Base-by-base conservation (phyloP, 2,329 filamentous ascomycete species). In the Trichoderma cornu-damae region DNA sequence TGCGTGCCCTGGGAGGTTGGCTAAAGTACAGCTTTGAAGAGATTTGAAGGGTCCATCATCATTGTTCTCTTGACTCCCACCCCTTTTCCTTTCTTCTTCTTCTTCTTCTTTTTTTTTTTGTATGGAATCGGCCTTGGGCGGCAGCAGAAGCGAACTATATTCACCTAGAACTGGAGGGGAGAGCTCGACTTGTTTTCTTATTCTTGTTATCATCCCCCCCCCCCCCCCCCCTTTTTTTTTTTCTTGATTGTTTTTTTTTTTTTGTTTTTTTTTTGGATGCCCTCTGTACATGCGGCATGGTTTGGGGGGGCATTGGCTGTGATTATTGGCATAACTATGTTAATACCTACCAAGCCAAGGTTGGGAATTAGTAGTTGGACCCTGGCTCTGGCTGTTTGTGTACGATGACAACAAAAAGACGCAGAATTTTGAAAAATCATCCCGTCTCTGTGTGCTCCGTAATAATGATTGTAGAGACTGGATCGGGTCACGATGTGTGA, bases 1-100 rank as follows among this genome's bases (percentile, higher is more conserved):
- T 96, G 75, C 84, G 88, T 66, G 91, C 92, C 14, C 84, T 96
- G 38, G 82, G 81, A 18, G 79, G 80, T 16, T 85, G 82, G 82
- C 71, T 85, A 66, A 83, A 84, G 76, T 85, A 84, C 66, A 84
- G 80, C 71, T 84, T 85, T 64, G 81, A 84, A 63, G 65, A 70
- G 61, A 63, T 62, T 60, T 66, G n/a, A 65, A 42, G 60, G 16
- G 9, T n/a, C 34, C 18, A 48, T 22, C 22, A 18, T 24, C n/a
- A n/a, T n/a, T 30, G 22, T 20, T 26, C 26, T 22, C 28, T 20
- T 30, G 22, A 37, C n/a, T 26, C 12, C 22, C 22, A 24, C 40
- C n/a, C n/a, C n/a, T n/a, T n/a, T n/a, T n/a, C n/a, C n/a, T n/a
- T n/a, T n/a, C n/a, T n/a, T n/a, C n/a, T n/a, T n/a, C n/a, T n/a